Conservation (phyloP, 768 basidiomycete species). For the Leccinum aurantiacum region DNA sequence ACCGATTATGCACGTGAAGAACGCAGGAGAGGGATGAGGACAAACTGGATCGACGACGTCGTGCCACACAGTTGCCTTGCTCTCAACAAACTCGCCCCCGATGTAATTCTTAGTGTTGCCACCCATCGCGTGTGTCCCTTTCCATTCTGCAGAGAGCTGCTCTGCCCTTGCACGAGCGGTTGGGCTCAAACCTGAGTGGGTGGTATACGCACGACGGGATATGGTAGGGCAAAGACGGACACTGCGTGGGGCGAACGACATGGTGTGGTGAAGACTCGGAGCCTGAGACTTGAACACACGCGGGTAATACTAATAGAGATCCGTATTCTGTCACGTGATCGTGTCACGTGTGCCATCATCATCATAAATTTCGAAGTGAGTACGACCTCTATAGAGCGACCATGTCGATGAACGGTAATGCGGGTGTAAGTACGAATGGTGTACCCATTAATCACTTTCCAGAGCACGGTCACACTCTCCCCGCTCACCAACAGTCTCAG, state of each 20-base stretch:
- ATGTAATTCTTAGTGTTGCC: conserved; percentile 90
- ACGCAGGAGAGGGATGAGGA: conserved; percentile 9
- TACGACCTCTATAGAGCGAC: background rate
- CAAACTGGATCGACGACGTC: conserved; percentile 88
- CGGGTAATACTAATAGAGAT: background rate
- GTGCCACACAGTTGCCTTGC: conserved; percentile 74
- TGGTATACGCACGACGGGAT: conserved; percentile 41
- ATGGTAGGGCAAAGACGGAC: conserved; percentile 15
- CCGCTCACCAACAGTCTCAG: conserved; percentile 23
- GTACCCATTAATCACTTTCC: conserved; percentile 16
- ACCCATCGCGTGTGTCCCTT: conserved; percentile 85
- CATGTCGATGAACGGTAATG: conserved; percentile 17
- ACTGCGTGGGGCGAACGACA: conserved; percentile 23
- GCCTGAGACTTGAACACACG: conserved; percentile 8
- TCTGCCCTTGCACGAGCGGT: conserved; percentile 63
- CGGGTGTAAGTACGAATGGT: conserved; percentile 15
- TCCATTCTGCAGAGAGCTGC: conserved; percentile 73
- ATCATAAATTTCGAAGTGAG: background rate
- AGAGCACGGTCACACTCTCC: conserved; percentile 12
- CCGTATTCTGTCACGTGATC: conserved; percentile 17
- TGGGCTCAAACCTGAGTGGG: conserved; percentile 51
- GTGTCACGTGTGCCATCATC: conserved; percentile 18
- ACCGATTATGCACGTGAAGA: background rate
- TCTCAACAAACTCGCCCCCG: conserved; percentile 86
- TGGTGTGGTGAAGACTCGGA: conserved; percentile 9